Base-by-base conservation (phyloP, 352 stramenopile genomes). In the Phytophthora cajani region DNA sequence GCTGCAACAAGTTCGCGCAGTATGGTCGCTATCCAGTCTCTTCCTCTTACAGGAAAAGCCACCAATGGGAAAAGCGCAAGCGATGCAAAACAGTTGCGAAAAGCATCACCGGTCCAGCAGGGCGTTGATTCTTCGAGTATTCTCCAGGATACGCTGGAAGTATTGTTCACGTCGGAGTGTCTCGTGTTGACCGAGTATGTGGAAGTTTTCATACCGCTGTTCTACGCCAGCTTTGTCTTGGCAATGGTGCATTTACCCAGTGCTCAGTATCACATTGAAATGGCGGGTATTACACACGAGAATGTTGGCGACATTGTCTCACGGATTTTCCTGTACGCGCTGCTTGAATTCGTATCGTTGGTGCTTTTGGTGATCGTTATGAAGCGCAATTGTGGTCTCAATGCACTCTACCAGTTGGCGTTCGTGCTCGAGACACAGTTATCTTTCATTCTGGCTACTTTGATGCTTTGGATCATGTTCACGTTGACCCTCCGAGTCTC, bases 121-220 rank as follows among this genome's bases (percentile, higher is more conserved):
- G 27, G 27, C 27, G 27, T 32, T 32, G 27, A 2, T 4, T 44
- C 10, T 16, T 44, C 36, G 36, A 44, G 36, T 16, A 44, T 44
- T 44, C 36, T 44, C 36, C 10, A 44, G 36, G 36, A 44, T 12
- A 44, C 36, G 36, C 46, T 80, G 2, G 49, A 67, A 47, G 60
- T 74, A 3, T 19, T 80, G 0, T 86, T 80, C 30, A 77, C 75
- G 17, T 69, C 67, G 17, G 79, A 86, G 42, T 81, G 74, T 44
- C 56, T 80, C 10, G 62, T 74, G 9, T 56, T 86, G 1, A 61
- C 78, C 19, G 79, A 84, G 71, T 86, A 86, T 53, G 60, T 76
- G 30, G 71, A 86, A 55, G 61, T 70, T 11, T 56, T 84, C 32
- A 67, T 86, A 46, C 73, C 76, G 0, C 7, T 64, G 0, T 49